Percentiles rank a stretch among this genome's conserved stretches.
These are phyloP conservation scores for Diatrype stigma DNA, from an alignment of 2,329 filamentous ascomycete genomes.

Conservation along the genomic window DNA sequence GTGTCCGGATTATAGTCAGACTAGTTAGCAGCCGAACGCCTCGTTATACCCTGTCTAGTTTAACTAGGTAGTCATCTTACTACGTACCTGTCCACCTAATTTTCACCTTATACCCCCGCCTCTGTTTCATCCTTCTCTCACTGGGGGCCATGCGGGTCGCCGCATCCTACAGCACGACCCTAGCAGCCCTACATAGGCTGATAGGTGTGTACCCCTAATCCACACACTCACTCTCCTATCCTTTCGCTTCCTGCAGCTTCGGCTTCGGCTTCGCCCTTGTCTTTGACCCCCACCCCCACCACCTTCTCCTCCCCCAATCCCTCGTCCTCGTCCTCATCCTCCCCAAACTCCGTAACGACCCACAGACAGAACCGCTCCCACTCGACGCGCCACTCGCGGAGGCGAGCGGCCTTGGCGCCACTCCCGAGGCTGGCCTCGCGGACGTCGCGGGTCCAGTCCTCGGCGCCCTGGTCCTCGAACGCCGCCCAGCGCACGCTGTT, in stretches of 20 bases:
- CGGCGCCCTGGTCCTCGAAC: conserved; percentile 72
- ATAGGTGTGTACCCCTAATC: no score
- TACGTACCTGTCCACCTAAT: no score
- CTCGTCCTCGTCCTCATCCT: conserved; percentile 23
- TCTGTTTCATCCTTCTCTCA: no score
- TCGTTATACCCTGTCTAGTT: no score
- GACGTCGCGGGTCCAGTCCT: conserved; percentile 70
- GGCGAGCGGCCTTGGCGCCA: conserved; percentile 64
- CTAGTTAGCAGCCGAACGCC: no score
- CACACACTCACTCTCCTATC: not conserved
- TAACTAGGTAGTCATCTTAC: no score
- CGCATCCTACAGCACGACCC: no score
- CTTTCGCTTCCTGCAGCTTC: not conserved
- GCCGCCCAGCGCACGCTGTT: conserved; percentile 89
- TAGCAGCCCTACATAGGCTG: no score
- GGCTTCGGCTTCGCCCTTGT: no score
- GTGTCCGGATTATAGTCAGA: no score
- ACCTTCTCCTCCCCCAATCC: conserved; percentile 29
- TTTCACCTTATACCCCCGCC: no score
- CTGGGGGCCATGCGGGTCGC: no score
- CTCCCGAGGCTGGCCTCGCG: conserved; percentile 68
- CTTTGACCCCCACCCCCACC: not conserved
- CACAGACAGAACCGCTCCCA: conserved; percentile 92
- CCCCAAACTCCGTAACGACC: conserved; percentile 72
- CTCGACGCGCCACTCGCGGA: conserved; percentile 74